Evolutionary conservation across 208 protist species (phyloP).

Genomic region (Crithidia acanthocephali): DNA sequence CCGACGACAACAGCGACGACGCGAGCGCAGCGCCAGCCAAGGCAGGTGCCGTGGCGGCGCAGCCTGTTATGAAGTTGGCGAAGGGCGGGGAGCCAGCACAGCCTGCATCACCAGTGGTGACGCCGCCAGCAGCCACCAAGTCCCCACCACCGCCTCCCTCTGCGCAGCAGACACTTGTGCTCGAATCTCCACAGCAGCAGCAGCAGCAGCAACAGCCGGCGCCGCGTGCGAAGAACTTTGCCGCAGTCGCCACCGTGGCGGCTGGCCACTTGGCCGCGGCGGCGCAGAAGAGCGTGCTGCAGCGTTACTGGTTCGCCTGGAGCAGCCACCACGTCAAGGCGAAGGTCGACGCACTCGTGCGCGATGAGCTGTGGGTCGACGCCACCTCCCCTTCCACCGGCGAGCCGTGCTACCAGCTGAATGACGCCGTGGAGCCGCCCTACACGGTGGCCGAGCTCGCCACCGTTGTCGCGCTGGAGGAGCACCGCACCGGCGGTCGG

Average conservation of each 20-base stretch:
- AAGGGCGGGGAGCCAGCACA: not conserved
- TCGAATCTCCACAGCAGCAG: not conserved
- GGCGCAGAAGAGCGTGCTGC: not conserved
- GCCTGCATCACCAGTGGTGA: not conserved
- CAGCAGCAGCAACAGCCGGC: not conserved
- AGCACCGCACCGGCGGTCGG: not conserved
- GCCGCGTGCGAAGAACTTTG: not conserved
- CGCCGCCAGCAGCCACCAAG: not conserved
- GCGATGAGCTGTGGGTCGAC: slow-evolving; percentile 24
- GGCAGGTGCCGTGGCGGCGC: not conserved
- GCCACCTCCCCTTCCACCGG: not conserved
- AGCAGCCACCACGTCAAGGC: slow-evolving; percentile 3
- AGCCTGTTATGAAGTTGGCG: not conserved
- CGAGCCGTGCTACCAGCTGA: slow-evolving; percentile 26
- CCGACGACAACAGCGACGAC: not conserved
- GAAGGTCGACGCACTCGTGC: slow-evolving; percentile 24
- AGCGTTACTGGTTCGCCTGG: slow-evolving; percentile 31
- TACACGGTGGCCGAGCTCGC: slow-evolving; percentile 43
- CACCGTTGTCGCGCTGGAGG: slow-evolving; percentile 32
- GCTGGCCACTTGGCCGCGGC: slow-evolving; percentile 15
- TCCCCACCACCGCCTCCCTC: not conserved
- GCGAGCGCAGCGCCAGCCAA: not conserved
- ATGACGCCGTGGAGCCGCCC: slow-evolving; percentile 44
- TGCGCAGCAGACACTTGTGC: not conserved
- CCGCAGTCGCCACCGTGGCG: slow-evolving; percentile 9